Evolutionary conservation across 1,284 basidiomycete species (phyloP), one percentile per base, ranked within the genome.

Genomic region (Vanrija humicola): DNA sequence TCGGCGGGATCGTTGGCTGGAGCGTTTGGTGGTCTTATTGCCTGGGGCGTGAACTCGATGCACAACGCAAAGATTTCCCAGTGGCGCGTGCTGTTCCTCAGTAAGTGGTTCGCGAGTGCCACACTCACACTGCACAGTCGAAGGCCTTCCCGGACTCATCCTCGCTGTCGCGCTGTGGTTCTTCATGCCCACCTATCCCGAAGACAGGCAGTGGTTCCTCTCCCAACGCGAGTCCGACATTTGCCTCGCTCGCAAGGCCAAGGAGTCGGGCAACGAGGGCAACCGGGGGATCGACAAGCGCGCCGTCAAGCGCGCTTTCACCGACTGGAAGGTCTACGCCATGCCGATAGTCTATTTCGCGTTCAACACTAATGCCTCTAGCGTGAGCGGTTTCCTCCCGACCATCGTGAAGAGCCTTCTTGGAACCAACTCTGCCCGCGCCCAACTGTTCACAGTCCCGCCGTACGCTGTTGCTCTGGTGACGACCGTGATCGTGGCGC

Each of bases 391-490:
- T 0, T 92, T 91, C 76, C 76, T 91, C 25, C 89, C 89, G 0
- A 91, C 89, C 0, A 89, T 91, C 65, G 83, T 90, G 57, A 81
- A 80, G 52, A 23, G 75, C 72, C 65, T 23, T 23, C 5, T 82
- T 19, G 82, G 81, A 3, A 82, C 80, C 65, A 72, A 68, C 21
- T 72, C 73, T 16, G 12, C 16, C 42, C 62, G 73, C 47, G 80
- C 81, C 3, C 81, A 83, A 62, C 75, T 83, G 10, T 77, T 80
- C 67, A 81, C 88, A 0, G 87, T 90, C 14, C 89, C 89, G 3
- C 88, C 88, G 18, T 89, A 90, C 64, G 86, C 84, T 1, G 82
- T 84, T 6, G 83, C 86, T 0, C 82, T 86, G 6, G 73, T 84
- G 84, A 84, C 3, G 7, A 43, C 42, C 6, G 42, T 43, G 10